Conservation (phyloP, 2,329 filamentous ascomycete species). For the Colletotrichum abscissum region DNA sequence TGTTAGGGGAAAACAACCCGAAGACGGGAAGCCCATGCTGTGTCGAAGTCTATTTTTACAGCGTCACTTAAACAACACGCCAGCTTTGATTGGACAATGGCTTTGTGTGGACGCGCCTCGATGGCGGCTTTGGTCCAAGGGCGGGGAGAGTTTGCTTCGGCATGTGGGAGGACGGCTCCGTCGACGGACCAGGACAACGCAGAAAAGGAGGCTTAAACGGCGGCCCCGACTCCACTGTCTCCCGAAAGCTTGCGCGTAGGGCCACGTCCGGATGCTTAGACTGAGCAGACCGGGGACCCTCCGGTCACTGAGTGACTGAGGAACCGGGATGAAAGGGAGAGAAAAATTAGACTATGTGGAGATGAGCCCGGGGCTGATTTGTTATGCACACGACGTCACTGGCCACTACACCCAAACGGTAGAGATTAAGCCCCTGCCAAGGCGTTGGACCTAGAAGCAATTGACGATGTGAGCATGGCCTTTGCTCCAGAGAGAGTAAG, state of each 20-base stretch:
- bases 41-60: constrained; percentile 12
- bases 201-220: constrained; percentile 26
- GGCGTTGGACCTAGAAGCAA: background rate
- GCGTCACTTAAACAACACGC: background rate
- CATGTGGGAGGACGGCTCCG: constrained; percentile 21
- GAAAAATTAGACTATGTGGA: constrained; percentile 19
- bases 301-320: background rate
- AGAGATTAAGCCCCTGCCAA: background rate
- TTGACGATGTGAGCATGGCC: background rate
- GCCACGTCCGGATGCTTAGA: background rate
- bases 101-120: background rate
- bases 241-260: constrained; percentile 26
- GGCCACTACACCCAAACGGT: background rate
- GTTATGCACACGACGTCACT: constrained; percentile 14
- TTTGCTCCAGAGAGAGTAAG: background rate
- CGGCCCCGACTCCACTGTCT: constrained; percentile 1
- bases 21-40: background rate
- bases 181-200: background rate
- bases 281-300: background rate
- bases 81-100: background rate
- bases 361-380: constrained; percentile 9
- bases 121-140: background rate
- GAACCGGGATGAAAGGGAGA: background rate
- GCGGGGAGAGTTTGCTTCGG: constrained; percentile 4
- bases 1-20: background rate